Evolutionary conservation across 306 rosid species (phyloP), one percentile per base, ranked within the genome.

Genomic region (Lablab purpureus): DNA sequence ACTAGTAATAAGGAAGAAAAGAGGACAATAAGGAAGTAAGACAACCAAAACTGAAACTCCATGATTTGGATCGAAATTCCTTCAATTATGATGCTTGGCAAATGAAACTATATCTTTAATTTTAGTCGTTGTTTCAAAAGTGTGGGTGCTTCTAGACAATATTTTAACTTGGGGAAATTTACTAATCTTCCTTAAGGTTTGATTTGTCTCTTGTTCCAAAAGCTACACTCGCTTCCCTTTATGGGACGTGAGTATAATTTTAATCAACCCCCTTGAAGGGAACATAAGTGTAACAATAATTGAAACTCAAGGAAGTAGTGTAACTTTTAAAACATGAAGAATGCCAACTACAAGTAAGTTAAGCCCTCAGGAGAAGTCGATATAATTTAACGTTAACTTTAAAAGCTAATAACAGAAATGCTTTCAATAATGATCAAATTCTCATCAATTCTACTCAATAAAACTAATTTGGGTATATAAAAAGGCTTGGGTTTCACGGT

Each of bases 121-220:
- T 52, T 12, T 52, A 7, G 21, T 13, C 3, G 36, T 54, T 32
- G 19, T 54, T 30, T 34, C 51, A 52, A 51, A 32, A 30, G 18
- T 18, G 49, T 51, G 49, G 46, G 14, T 52, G 34, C 65, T 52
- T 72, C 66, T 52, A 11, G 22, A 49, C 34, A 37, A 60, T 62
- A 62, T 36, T 36, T 36, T 65, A 36, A 65, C 27, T 30, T 3
- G 43, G 23, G 45, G 13, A 17, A 62, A 17, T 62, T 62, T 4
- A 32, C 13, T 30, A 60, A 6, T 28, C 18, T 25, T 40, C 19
- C 40, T 6, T 15, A 62, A 27, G 40, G 7, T 59, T 13, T 12
- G 66, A 59, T 34, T 34, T 34, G 40, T 18, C 63, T 19, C 28
- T 18, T 54, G 56, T 21, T 54, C 28, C n/a, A 56, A 56, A 22